Base-by-base conservation (phyloP, 2,329 filamentous ascomycete species). In the Colletotrichum noveboracense region DNA sequence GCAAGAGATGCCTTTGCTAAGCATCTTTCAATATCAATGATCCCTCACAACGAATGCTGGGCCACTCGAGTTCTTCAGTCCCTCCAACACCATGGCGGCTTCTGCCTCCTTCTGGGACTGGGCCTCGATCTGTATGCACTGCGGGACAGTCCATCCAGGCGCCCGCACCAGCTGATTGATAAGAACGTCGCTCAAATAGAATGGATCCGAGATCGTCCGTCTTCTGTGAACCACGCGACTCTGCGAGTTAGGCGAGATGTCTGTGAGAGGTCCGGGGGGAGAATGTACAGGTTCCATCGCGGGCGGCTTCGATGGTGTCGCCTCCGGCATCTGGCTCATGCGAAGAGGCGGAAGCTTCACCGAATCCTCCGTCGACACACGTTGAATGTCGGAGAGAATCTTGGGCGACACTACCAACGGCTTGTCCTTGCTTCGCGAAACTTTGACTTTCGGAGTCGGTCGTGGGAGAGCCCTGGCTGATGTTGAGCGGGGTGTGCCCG, bases 381-480 rank as follows among this genome's bases (percentile, higher is more conserved):
- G 48, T 7, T 52, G 65, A 18, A 77, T 60, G 48, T 72, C 76
- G 6, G 68, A 75, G 24, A 73, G 32, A 21, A 77, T 72, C 32
- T 72, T 67, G 12, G 75, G 68, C n/a, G 75, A 55, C 14, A 68
- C 52, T 7, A 48, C 9, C 26, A 38, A 38, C 1, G 70, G 24
- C 66, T 66, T 70, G n/a, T 66, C 66, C 21, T 74, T 67, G 26
- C 16, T 43, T n/a, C 69, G 21, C 9, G 58, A 3, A 24, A 30
- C 32, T 30, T 69, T 68, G 0, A 12, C 58, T 10, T 62, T 28
- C 14, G 56, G 66, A 7, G 62, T 77, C 75, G 36, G 83, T 80
- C 69, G 21, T 30, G 69, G 71, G 18, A 65, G 65, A 13, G 65
- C 84, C 82, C 55, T 83, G 28, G 26, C 32, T 12, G 30, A 32